These are phyloP conservation scores for Parascedosporium putredinis DNA, from an alignment of 2,329 filamentous ascomycete genomes.

Conservation along the genomic window DNA sequence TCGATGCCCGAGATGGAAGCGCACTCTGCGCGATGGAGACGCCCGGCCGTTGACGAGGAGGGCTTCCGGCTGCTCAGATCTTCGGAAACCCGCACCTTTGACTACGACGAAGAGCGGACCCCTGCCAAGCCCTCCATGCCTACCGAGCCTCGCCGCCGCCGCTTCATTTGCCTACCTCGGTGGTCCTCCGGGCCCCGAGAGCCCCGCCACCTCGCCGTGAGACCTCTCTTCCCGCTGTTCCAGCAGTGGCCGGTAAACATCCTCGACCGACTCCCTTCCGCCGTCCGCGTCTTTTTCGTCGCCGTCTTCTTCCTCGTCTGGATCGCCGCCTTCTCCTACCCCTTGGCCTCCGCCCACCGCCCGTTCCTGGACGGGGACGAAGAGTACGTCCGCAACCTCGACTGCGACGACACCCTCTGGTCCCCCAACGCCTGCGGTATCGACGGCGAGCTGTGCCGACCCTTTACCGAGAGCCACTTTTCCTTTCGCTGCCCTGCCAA, in stretches of 20 bases:
- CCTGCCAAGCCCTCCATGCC: neutral
- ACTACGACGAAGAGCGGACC: neutral
- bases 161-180: neutral
- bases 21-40: neutral
- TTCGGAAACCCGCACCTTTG: neutral
- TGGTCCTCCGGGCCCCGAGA: neutral
- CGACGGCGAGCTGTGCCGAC: constrained; percentile 47
- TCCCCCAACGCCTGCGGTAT: constrained; percentile 42
- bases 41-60: neutral
- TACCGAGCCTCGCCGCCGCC: neutral
- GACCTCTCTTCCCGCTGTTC: neutral
- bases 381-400: constrained; percentile 24
- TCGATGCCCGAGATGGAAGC: neutral
- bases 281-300: neutral
- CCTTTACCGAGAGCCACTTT: constrained; percentile 45
- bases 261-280: neutral
- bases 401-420: constrained; percentile 47
- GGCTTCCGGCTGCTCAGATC: neutral
- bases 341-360: neutral
- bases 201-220: neutral
- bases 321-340: constrained; percentile 2
- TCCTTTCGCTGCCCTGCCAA: constrained; percentile 51
- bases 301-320: constrained; percentile 4
- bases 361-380: constrained; percentile 1
- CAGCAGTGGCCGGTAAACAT: constrained; percentile 4